These are phyloP conservation scores for Mucor sp. DNA, from an alignment of 371 early-diverging fungal genomes.

Conservation along the genomic window DNA sequence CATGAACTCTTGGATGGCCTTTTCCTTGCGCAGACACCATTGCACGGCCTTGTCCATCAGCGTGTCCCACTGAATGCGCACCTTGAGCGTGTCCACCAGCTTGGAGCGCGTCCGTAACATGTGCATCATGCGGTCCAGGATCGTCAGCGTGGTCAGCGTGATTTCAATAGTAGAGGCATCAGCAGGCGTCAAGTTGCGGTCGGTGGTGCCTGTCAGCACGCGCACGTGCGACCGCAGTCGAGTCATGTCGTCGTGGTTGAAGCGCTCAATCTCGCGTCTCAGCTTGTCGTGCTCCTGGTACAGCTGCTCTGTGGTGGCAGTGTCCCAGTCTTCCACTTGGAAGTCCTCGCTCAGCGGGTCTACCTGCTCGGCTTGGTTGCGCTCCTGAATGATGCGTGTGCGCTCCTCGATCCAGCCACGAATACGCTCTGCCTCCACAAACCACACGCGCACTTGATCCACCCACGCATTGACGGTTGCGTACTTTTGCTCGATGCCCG, in stretches of 20 bases:
- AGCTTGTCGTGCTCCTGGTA: conserved; percentile 43
- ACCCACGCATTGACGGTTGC: conserved; percentile 47
- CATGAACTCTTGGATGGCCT: conserved; percentile 16
- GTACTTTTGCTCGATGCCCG: conserved; percentile 31
- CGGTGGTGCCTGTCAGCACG: conserved; percentile 26
- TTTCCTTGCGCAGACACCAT: conserved; percentile 17
- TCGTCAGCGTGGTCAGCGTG: conserved; percentile 38
- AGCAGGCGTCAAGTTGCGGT: conserved; percentile 41
- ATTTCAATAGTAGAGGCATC: conserved; percentile 56
- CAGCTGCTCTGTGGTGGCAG: conserved; percentile 16
- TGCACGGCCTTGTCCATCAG: conserved; percentile 3
- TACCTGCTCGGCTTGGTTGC: conserved; percentile 22
- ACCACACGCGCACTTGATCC: conserved; percentile 58
- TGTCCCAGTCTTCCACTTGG: conserved; percentile 10
- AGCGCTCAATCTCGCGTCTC: conserved; percentile 47
- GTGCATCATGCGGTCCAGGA: conserved; percentile 34
- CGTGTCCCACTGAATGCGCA: conserved; percentile 40
- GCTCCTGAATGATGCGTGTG: conserved; percentile 35
- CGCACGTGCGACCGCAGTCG: conserved; percentile 51
- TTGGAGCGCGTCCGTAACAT: conserved; percentile 23
- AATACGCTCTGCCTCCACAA: conserved; percentile 54
- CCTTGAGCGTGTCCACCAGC: conserved; percentile 19
- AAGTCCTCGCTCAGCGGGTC: conserved; percentile 35
- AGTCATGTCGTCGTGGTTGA: conserved; percentile 55
- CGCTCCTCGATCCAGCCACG: conserved; percentile 51